A percentile compares a stretch with the other conserved stretches of the same genome.
phyloP scores from a whole-genome alignment of 192 early-diverging fungal genomes.

The Chytriomyces sp. region DNA sequence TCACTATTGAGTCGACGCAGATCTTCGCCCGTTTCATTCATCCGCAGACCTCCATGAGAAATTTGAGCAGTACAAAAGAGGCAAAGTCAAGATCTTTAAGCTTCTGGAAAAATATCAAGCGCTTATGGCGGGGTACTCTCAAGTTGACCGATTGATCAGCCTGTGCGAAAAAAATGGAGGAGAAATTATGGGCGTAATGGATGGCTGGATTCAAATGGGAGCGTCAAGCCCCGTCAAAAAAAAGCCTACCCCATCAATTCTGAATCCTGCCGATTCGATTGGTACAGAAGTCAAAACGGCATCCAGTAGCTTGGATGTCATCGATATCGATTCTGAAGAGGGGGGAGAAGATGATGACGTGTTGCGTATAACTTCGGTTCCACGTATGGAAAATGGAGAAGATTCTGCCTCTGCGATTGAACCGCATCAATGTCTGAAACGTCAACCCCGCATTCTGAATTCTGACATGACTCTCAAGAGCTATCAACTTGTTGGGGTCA shows the following conservation, averaged over 20 bases:
- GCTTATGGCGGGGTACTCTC: constrained; percentile 66
- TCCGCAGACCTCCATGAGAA: constrained; percentile 55
- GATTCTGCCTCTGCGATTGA: not conserved
- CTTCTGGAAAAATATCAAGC: constrained; percentile 60
- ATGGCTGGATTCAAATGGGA: constrained; percentile 53
- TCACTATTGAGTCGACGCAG: not conserved
- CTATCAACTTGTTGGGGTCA: constrained; percentile 88
- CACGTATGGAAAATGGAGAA: not conserved
- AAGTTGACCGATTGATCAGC: constrained; percentile 64
- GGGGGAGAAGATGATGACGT: constrained; percentile 8
- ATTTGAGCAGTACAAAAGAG: constrained; percentile 59
- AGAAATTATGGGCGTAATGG: constrained; percentile 52
- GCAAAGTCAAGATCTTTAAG: constrained; percentile 49
- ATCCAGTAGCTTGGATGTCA: not conserved
- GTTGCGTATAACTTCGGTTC: constrained; percentile 13
- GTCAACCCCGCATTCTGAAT: constrained; percentile 68
- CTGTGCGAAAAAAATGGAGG: constrained; percentile 63
- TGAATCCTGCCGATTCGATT: not conserved
- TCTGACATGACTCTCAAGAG: constrained; percentile 68
- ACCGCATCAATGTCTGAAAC: constrained; percentile 49
- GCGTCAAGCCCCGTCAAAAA: constrained; percentile 14
- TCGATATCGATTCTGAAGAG: not conserved
- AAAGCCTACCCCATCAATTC: not conserved
- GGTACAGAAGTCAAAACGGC: not conserved
- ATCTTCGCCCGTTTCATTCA: constrained; percentile 63